Base-by-base conservation (phyloP, 768 basidiomycete species). In the Goffeauzyma gilvescens region DNA sequence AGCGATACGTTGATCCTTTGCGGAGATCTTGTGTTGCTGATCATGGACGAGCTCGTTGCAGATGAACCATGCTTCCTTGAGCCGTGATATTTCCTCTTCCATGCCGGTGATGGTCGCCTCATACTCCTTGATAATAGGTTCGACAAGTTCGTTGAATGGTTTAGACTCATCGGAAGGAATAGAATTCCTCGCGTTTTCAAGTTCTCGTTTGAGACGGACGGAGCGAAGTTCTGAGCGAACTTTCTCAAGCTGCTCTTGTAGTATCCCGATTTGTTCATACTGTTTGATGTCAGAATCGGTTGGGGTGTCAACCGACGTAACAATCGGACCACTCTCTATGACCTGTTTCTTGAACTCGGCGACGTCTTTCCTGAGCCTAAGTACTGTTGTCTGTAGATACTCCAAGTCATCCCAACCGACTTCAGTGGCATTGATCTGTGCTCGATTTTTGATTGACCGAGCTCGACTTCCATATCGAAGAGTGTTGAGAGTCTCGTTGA, bases 391-490 rank as follows among this genome's bases (percentile, higher is more conserved):
- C 64, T 96, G 93, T 32, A 98, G 66, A 78, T 93, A 90, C 58
- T 95, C 89, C 2, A 96, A 68, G 60, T 98, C 93, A 50, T 95
- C 90, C 93, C 93, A 98, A 9, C 93, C 93, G 41, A 86, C 84
- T 66, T 98, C 93, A 55, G 78, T 79, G 65, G 90, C 84, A 57
- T 87, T 90, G 40, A 90, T 72, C 25, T 81, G 75, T 2, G 83
- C 89, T 33, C 78, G 72, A 55, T 98, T 98, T 67, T 89, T 90
- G 69, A 98, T 98, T 58, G 93, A 95, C 50, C 87, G 69, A 9
- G 93, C 93, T 27, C 93, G 80, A 53, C 93, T 89, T 25, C 90
- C 93, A 57, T 96, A 98, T 64, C 93, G 93, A 61, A 96, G 54
- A 8, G 64, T 65, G 35, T 58, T 62, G 33, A 95, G 71, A 0